Evolutionary conservation across 805 yeast genomes (phyloP), one percentile per base, ranked within the genome.

Genomic region (Pichia pseudocactophila): DNA sequence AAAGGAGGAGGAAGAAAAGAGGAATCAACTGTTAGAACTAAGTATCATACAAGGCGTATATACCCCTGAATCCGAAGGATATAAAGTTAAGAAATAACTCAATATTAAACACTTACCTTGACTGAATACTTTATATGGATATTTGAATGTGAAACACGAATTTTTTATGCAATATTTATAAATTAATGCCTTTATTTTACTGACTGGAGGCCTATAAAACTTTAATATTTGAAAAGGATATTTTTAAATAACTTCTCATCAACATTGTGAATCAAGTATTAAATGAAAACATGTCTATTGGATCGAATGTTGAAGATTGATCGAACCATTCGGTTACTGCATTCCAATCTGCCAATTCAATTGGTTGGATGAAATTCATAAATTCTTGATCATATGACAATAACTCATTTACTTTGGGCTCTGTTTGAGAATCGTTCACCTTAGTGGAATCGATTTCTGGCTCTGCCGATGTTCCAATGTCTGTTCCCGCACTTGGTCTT

Each of bases 21-120:
- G 62, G 40, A 53, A 55, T 35, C 54, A 58, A 43, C 47, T 64
- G 30, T 50, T 64, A 9, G 66, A 63, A 46, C 50, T 56, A 45
- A 58, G 64, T 37, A 56, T 64, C 16, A 34, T 54, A 41, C 53
- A 54, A 36, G 68, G 68, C 2, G 46, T 51, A 4, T 63, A 62
- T 39, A 52, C 57, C 7, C 51, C 52, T 13, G 64, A 55, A n/a
- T 55, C 56, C 31, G 60, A 56, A 42, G 55, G 53, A 16, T 47
- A 34, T 20, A 33, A 41, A 16, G 27, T 37, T 5, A 43, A 39
- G 18, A 47, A 35, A 30, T 12, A 32, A 13, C n/a, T n/a, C n/a
- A n/a, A n/a, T n/a, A n/a, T n/a, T n/a, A n/a, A n/a, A n/a, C n/a
- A n/a, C n/a, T n/a, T n/a, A n/a, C n/a, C n/a, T n/a, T n/a, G n/a